These are phyloP conservation scores for Pholiota molesta DNA, from an alignment of 768 basidiomycete genomes.

Conservation along the genomic window DNA sequence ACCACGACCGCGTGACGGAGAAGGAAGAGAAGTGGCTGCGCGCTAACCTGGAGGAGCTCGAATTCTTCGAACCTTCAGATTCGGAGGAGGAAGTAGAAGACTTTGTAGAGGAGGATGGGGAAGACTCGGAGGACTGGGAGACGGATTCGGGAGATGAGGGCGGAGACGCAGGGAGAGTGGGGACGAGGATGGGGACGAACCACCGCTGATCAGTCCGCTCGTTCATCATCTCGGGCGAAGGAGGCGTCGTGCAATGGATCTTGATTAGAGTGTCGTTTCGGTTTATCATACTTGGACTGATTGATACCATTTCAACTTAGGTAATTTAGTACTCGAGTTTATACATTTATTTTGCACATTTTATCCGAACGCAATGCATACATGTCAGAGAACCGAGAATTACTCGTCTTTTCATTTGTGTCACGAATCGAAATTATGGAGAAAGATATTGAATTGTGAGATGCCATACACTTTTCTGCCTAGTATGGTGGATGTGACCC, in stretches of 20 bases:
- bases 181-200: slow-evolving; percentile 20
- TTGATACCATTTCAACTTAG: too few species aligned
- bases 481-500: too few species aligned
- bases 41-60: slow-evolving; percentile 50
- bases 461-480: too few species aligned
- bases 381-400: too few species aligned
- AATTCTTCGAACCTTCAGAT: slow-evolving; percentile 62
- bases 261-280: slow-evolving; percentile 6
- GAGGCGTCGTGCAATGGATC: slow-evolving; percentile 7
- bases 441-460: too few species aligned
- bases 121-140: slow-evolving; percentile 14
- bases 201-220: slow-evolving; percentile 20
- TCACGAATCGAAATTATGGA: too few species aligned
- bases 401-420: too few species aligned
- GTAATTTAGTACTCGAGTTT: too few species aligned
- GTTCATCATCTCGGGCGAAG: slow-evolving; percentile 22
- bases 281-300: neutral
- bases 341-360: too few species aligned
- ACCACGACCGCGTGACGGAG: slow-evolving; percentile 41
- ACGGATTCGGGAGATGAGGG: slow-evolving; percentile 17
- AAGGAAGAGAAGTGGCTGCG: slow-evolving; percentile 56
- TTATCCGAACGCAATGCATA: too few species aligned
- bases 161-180: slow-evolving; percentile 24
- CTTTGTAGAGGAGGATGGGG: slow-evolving; percentile 15
- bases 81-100: slow-evolving; percentile 38